These are phyloP conservation scores for Xylariaceae sp. DNA, from an alignment of 2,329 filamentous ascomycete genomes.

Conservation along the genomic window DNA sequence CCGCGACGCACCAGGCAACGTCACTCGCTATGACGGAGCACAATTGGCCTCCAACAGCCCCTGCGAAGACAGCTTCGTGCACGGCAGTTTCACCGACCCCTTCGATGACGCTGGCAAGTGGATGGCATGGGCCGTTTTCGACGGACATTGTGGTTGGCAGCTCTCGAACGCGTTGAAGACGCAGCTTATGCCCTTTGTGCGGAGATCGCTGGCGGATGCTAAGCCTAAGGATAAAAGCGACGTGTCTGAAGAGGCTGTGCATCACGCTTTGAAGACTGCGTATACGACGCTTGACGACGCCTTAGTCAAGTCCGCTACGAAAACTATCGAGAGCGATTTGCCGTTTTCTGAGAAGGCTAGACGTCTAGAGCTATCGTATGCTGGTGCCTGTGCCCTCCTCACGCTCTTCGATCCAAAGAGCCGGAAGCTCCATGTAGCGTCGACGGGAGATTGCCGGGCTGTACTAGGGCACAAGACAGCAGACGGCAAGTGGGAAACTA, in stretches of 20 bases:
- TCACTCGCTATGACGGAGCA: conserved; percentile 31
- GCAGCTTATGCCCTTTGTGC: conserved; percentile 31
- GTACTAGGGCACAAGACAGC: conserved; percentile 35
- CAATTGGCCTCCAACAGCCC: conserved; percentile 33
- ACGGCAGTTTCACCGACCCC: conserved; percentile 31
- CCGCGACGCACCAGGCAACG: conserved; percentile 12
- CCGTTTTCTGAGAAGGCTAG: conserved; percentile 29
- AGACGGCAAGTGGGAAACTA: conserved; percentile 44
- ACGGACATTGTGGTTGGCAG: conserved; percentile 36
- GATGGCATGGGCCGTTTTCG: conserved; percentile 34
- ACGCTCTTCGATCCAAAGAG: conserved; percentile 54
- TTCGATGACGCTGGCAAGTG: conserved; percentile 23
- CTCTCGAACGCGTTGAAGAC: conserved; percentile 30
- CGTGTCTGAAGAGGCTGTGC: conserved; percentile 26
- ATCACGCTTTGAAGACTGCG: conserved; percentile 35
- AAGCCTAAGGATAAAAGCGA: conserved; percentile 15
- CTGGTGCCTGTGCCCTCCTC: conserved; percentile 36
- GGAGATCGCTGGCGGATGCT: conserved; percentile 23
- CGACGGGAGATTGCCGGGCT: conserved; percentile 54
- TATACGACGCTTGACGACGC: conserved; percentile 36
- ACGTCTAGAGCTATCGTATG: conserved; percentile 29
- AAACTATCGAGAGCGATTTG: conserved; percentile 30
- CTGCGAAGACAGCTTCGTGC: conserved; percentile 33
- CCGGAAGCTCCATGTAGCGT: conserved; percentile 55
- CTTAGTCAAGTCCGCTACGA: conserved; percentile 27